Conservation (phyloP, 1,284 basidiomycete genomes). For the Sporisorium graminicola region DNA sequence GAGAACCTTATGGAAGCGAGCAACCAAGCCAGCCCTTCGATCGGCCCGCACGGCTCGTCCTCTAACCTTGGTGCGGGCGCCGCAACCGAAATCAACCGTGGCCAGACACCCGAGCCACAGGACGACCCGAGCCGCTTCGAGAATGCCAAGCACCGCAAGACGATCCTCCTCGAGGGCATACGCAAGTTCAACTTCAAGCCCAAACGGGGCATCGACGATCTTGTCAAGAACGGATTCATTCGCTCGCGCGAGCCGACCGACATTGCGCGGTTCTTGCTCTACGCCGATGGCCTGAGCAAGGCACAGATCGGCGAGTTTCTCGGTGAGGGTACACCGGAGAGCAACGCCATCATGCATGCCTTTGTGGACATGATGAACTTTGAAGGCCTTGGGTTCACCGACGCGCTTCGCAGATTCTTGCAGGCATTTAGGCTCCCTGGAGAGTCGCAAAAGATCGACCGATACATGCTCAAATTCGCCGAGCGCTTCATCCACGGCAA, state of each 20-base stretch:
- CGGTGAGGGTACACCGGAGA: constrained; percentile 73
- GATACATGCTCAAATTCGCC: constrained; percentile 70
- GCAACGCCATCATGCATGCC: constrained; percentile 69
- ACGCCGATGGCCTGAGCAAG: constrained; percentile 94
- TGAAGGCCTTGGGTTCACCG: constrained; percentile 62
- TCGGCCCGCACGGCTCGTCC: constrained; percentile 7
- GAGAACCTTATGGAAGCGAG: constrained; percentile 51
- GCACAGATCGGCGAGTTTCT: constrained; percentile 97
- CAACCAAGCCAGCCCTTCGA: constrained; percentile 21
- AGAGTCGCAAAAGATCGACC: constrained; percentile 69
- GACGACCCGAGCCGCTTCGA: constrained; percentile 96
- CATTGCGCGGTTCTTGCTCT: constrained; percentile 87
- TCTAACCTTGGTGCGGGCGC: constrained; percentile 13
- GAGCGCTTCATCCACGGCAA: constrained; percentile 68
- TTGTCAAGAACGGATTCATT: constrained; percentile 91
- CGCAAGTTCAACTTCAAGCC: constrained; percentile 99
- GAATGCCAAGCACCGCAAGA: constrained; percentile 97
- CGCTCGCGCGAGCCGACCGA: constrained; percentile 80
- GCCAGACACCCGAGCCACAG: constrained; percentile 48
- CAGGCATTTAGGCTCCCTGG: constrained; percentile 69
- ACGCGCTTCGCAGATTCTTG: constrained; percentile 65
- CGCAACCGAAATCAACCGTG: constrained; percentile 28
- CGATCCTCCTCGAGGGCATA: constrained; percentile 91
- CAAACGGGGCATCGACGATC: constrained; percentile 84
- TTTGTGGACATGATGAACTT: constrained; percentile 70